Evolutionary conservation across 2,329 filamentous ascomycete genomes (phyloP).

Genomic region (Parastagonospora nodorum): DNA sequence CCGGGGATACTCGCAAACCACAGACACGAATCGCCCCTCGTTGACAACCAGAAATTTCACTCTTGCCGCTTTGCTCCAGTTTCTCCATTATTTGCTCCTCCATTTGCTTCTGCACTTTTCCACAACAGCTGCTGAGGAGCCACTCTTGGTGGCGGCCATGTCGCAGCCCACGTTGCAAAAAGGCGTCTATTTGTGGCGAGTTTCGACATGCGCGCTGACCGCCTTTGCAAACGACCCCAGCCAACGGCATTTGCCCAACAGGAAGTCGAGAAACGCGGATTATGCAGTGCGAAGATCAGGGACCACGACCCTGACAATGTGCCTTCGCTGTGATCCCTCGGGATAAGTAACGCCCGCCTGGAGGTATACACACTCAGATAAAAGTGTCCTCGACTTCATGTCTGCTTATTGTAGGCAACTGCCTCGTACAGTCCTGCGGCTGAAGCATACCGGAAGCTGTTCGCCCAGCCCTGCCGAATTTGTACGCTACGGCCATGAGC

Average conservation of each 20-base stretch:
- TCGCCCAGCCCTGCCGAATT: conserved; percentile 17
- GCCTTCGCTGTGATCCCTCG: background rate
- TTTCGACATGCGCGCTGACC: conserved; percentile 29
- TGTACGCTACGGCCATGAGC: conserved; percentile 32
- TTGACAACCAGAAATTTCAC: conserved; percentile 14
- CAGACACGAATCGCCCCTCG: background rate
- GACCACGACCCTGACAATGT: conserved; percentile 1
- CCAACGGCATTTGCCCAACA: conserved; percentile 14
- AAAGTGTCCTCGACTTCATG: background rate
- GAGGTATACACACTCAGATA: no score
- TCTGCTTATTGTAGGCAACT: no score
- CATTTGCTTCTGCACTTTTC: background rate
- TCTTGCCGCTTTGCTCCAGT: conserved; percentile 17
- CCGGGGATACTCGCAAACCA: background rate
- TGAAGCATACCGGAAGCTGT: conserved; percentile 13
- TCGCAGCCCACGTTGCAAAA: conserved; percentile 23
- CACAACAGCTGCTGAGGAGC: background rate
- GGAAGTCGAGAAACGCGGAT: conserved; percentile 11
- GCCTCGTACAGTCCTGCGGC: conserved; percentile 4
- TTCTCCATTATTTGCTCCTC: background rate
- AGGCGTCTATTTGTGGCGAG: conserved; percentile 28
- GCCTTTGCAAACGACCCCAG: conserved; percentile 22
- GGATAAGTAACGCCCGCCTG: no score
- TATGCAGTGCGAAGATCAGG: conserved; percentile 22
- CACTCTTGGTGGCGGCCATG: conserved; percentile 4